Evolutionary conservation across 1,139 yeast genomes (phyloP).

Genomic region (Komagataea norvegica): DNA sequence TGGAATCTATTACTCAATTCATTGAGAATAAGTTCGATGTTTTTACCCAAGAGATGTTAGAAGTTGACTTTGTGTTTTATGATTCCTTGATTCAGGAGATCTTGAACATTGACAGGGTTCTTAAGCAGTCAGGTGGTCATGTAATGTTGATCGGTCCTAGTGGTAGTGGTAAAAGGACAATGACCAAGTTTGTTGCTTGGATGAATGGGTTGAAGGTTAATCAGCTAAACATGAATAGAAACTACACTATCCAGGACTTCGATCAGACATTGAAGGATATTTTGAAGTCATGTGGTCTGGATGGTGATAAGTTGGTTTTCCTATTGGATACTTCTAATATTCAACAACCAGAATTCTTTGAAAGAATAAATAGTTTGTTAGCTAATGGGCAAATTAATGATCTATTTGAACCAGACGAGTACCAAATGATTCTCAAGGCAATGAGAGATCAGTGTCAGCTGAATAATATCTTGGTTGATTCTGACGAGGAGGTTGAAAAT

Average conservation of each 20-base stretch:
- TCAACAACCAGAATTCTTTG: constrained; percentile 73
- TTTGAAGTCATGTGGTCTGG: constrained; percentile 44
- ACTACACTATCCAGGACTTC: constrained; percentile 58
- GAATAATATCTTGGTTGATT: constrained; percentile 60
- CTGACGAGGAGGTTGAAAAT: constrained; percentile 63
- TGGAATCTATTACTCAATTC: constrained; percentile 47
- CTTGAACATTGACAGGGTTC: constrained; percentile 74
- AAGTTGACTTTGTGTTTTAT: constrained; percentile 56
- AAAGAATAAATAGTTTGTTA: constrained; percentile 83
- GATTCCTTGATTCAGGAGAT: constrained; percentile 73
- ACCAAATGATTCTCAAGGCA: constrained; percentile 44
- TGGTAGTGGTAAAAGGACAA: constrained; percentile 76
- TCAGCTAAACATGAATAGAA: constrained; percentile 54
- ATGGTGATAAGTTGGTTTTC: constrained; percentile 65
- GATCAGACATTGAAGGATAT: constrained; percentile 57
- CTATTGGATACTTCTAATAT: constrained; percentile 79
- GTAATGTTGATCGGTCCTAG: constrained; percentile 82
- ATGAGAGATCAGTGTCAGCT: constrained; percentile 57
- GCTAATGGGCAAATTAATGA: constrained; percentile 96
- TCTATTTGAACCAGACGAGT: constrained; percentile 75
- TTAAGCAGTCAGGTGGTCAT: constrained; percentile 88
- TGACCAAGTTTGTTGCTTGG: constrained; percentile 87
- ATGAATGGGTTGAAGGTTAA: constrained; percentile 67
- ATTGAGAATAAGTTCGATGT: constrained; percentile 60
- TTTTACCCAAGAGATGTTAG: constrained; percentile 74